Percentiles rank a stretch among this genome's conserved stretches.
Evolutionary conservation across 2,329 filamentous ascomycete species (phyloP).

Genomic region (Trichoderma lentiforme): DNA sequence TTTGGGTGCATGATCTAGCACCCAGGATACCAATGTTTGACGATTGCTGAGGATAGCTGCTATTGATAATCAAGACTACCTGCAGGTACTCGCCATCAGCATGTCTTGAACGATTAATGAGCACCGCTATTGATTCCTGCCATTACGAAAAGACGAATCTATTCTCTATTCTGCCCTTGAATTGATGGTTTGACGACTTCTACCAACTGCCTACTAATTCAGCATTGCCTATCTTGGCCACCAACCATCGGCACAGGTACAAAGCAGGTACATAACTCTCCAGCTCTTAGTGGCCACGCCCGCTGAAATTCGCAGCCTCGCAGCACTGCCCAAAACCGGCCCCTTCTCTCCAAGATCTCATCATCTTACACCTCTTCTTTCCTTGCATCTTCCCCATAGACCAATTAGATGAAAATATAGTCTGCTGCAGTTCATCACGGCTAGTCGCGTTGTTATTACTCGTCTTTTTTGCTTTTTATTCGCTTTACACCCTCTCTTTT

Average conservation of each 20-base stretch:
- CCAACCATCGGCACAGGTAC: not conserved
- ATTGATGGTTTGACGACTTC: not conserved
- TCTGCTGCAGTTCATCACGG: not conserved
- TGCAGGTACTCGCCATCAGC: not conserved
- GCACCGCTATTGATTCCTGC: not conserved
- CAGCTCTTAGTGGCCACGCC: not conserved
- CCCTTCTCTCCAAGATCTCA: not conserved
- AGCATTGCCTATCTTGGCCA: not conserved
- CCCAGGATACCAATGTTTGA: not conserved
- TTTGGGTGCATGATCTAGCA: not conserved
- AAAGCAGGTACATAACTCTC: not conserved
- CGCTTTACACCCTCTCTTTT: not conserved
- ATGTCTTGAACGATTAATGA: not conserved
- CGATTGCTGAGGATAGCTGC: too few relatives aligned
- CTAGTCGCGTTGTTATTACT: not conserved
- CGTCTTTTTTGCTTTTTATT: not conserved
- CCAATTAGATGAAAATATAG: not conserved
- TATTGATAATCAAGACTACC: not conserved
- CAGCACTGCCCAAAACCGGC: conserved; percentile 9
- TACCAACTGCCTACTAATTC: not conserved
- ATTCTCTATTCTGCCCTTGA: not conserved
- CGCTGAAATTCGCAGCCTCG: conserved; percentile 20
- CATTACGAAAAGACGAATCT: not conserved
- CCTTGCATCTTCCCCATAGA: not conserved
- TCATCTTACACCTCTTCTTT: not conserved